Percentiles rank a stretch among this genome's conserved stretches.
Evolutionary conservation across 805 yeast genomes (phyloP).

Genomic region (Blastobotrys terrestris): DNA sequence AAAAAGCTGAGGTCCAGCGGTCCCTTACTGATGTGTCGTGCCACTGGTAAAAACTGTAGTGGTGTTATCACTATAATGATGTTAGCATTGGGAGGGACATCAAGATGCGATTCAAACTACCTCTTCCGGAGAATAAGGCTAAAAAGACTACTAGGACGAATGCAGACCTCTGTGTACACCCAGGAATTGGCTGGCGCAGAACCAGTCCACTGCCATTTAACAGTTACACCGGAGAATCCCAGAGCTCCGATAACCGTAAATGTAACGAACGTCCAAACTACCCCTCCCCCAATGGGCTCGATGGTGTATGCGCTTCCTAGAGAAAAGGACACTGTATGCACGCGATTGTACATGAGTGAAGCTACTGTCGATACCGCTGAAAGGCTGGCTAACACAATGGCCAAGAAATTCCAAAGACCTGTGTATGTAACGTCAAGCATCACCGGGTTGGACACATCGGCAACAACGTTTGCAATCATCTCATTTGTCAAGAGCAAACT

Average conservation of each 20-base stretch:
- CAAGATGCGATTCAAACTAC: no score
- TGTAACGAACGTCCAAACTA: constrained; percentile 3
- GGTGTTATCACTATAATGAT: no score
- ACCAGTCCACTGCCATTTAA: constrained; percentile 13
- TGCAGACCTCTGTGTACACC: constrained; percentile 2
- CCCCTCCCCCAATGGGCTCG: constrained; percentile 13
- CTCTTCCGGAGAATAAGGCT: not conserved
- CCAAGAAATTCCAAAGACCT: constrained; percentile 14
- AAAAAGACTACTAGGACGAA: not conserved
- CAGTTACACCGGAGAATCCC: constrained; percentile 7
- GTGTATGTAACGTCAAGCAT: constrained; percentile 13
- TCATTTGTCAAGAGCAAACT: not conserved
- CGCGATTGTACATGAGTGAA: constrained; percentile 11
- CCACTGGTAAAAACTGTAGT: not conserved
- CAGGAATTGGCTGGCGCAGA: constrained; percentile 7
- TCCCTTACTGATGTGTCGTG: not conserved
- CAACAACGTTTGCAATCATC: not conserved
- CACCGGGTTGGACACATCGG: not conserved
- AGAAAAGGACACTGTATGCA: constrained; percentile 4
- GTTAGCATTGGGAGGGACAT: no score
- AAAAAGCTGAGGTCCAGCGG: no score
- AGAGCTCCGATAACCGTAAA: constrained; percentile 9
- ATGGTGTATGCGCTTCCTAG: constrained; percentile 15
- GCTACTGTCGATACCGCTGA: constrained; percentile 15
- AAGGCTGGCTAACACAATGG: constrained; percentile 13